Conservation (phyloP, 345 rosid genomes). For the Viola odorata region DNA sequence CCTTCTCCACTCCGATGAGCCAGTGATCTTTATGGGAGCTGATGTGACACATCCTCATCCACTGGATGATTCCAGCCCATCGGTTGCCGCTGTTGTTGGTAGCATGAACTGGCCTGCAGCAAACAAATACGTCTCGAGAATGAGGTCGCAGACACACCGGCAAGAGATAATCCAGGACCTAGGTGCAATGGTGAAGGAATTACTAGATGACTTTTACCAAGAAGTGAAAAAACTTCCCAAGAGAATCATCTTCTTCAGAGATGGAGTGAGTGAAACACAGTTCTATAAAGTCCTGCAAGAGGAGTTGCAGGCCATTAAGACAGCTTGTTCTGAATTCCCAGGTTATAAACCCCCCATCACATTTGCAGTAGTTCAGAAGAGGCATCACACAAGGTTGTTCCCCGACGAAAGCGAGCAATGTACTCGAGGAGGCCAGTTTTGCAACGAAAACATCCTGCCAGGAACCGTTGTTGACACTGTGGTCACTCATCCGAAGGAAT, state of each 20-base stretch:
- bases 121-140: conserved; percentile 77
- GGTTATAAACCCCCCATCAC: conserved; percentile 69
- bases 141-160: conserved; percentile 95
- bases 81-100: conserved; percentile 97
- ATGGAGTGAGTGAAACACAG: conserved; percentile 93
- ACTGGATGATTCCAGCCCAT: conserved; percentile 86
- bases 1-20: conserved; percentile 53
- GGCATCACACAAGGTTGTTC: conserved; percentile 89
- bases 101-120: conserved; percentile 99
- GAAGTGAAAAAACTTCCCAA: conserved; percentile 61
- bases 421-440: conserved; percentile 22
- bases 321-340: conserved; percentile 56
- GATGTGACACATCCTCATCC: conserved; percentile 99
- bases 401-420: conserved; percentile 41
- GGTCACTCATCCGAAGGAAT: conserved; percentile 84
- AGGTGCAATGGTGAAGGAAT: conserved; percentile 71
- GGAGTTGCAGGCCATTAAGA: conserved; percentile 64
- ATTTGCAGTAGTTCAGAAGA: conserved; percentile 80
- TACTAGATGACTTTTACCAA: conserved; percentile 66
- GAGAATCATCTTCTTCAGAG: conserved; percentile 89
- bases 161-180: conserved; percentile 91
- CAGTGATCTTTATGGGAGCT: conserved; percentile 97
- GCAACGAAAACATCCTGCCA: conserved; percentile 69
- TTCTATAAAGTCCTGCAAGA: conserved; percentile 69
- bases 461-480: conserved; percentile 92